Base-by-base conservation (phyloP, 2,329 filamentous ascomycete genomes). In the Aspergillus sp. region DNA sequence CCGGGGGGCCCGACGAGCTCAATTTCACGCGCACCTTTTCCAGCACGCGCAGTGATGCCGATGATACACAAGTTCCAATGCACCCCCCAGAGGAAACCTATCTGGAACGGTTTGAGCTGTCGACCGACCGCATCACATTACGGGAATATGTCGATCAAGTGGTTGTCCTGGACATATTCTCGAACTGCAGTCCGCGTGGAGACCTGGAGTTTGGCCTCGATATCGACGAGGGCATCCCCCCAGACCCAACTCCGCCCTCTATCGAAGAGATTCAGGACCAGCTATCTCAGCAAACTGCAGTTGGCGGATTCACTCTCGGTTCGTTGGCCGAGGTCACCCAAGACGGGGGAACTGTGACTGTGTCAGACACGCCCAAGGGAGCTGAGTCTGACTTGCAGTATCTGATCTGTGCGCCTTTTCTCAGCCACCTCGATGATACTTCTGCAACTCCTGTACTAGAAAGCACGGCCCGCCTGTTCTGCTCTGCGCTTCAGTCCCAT, bases 21-120 rank as follows among this genome's bases (percentile, higher is more conserved):
- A 58, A 50, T 14, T 65, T 64, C 54, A 64, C 59, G n/a, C 60
- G 63, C 35, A 37, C 52, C 5, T 62, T 65, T 50, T 52, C 63
- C 27, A 55, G 23, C 27, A 57, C 51, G 6, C 17, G 47, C 12
- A 17, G 11, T 27, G 11, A 45, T 14, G 41, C 41, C 33, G 53
- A 55, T 21, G 8, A 41, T 2, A n/a, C 6, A 31, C 27, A 31
- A 11, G 1, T 11, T 31, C 27, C 27, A 31, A 1, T 1, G 0
- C 1, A 31, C 8, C 27, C 27, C 9, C 12, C 53, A 50, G 11
- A 14, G 1, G 19, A 55, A 3, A 21, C 43, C 25, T 21, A 15
- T 2, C 35, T 46, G 15, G 55, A 55, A 12, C 58, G 37, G 17
- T 60, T 63, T 35, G 62, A 62, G 40, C 15, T 63, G 6, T 4